A percentile compares a stretch with the other conserved stretches of the same genome.
phyloP scores from a whole-genome alignment of 805 yeast genomes.

The Gaillardinia entomophila region DNA sequence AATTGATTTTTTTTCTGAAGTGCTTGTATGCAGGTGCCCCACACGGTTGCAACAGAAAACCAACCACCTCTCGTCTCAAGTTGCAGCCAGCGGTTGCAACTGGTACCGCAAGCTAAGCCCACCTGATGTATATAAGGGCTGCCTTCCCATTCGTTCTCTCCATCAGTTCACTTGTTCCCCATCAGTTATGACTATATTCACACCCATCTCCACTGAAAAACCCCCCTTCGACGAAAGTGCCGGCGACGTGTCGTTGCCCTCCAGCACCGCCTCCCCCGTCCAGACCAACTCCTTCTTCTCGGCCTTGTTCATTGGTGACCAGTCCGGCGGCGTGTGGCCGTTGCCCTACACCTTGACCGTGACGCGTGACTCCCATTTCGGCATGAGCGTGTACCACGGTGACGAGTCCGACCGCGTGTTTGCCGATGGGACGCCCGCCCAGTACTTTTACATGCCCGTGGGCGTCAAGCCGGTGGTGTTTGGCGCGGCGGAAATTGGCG shows the following conservation, averaged over 20 bases:
- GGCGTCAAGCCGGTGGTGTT: constrained; percentile 9
- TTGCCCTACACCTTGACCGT: constrained; percentile 11
- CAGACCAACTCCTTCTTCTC: constrained; percentile 12
- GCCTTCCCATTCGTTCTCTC: too few species aligned
- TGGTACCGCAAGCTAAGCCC: too few species aligned
- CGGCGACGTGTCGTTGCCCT: constrained; percentile 9
- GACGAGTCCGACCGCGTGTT: constrained; percentile 7
- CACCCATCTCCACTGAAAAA: constrained; percentile 11
- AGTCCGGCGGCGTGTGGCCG: constrained; percentile 8
- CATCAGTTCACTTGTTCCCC: too few species aligned
- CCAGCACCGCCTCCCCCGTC: constrained; percentile 8
- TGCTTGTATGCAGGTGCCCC: too few species aligned
- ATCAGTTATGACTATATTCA: too few species aligned
- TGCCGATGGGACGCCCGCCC: constrained; percentile 7
- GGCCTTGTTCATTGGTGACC: constrained; percentile 9
- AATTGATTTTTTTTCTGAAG: too few species aligned
- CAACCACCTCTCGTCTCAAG: too few species aligned
- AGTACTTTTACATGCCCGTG: constrained; percentile 11
- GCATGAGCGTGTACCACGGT: constrained; percentile 8
- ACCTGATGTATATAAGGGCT: too few species aligned
- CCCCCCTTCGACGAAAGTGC: constrained; percentile 6
- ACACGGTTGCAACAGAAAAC: too few species aligned
- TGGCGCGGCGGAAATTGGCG: constrained; percentile 2
- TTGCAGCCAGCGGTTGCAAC: too few species aligned
- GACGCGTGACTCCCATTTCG: constrained; percentile 3